phyloP scores from a whole-genome alignment of 345 rosid species.

The Raphanus sativus region DNA sequence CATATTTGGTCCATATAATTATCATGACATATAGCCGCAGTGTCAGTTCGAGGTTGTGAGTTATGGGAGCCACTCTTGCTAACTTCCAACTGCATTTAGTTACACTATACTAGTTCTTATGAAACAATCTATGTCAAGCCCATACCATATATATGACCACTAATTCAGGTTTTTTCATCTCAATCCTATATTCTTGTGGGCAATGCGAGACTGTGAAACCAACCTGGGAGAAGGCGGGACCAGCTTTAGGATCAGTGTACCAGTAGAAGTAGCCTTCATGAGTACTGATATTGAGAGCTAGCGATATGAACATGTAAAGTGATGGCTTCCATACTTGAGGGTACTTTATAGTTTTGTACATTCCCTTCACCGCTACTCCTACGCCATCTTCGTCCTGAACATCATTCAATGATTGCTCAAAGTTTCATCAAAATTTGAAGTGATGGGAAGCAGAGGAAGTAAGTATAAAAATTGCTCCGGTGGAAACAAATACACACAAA shows the following conservation, averaged over 20 bases:
- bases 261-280: constrained; percentile 88
- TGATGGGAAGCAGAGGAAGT: neutral
- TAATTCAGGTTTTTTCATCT: neutral
- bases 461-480: neutral
- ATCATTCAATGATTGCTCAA: constrained; percentile 4
- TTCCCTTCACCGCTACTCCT: constrained; percentile 51
- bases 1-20: neutral
- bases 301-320: constrained; percentile 66
- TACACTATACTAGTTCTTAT: neutral
- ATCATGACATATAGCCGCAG: neutral
- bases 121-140: neutral
- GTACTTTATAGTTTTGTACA: constrained; percentile 57
- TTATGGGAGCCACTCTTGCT: neutral
- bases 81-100: neutral
- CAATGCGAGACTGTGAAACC: neutral
- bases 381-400: constrained; percentile 50
- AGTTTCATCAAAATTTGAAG: constrained; percentile 16
- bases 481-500: neutral
- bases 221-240: constrained; percentile 84
- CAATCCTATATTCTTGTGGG: neutral
- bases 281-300: constrained; percentile 74
- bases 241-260: constrained; percentile 75
- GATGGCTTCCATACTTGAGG: constrained; percentile 92
- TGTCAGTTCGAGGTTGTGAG: neutral
- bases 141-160: neutral